A percentile compares a stretch with the other conserved stretches of the same genome.
phyloP scores from a whole-genome alignment of 1,284 basidiomycete genomes.

The Retiboletus flavoniger region DNA sequence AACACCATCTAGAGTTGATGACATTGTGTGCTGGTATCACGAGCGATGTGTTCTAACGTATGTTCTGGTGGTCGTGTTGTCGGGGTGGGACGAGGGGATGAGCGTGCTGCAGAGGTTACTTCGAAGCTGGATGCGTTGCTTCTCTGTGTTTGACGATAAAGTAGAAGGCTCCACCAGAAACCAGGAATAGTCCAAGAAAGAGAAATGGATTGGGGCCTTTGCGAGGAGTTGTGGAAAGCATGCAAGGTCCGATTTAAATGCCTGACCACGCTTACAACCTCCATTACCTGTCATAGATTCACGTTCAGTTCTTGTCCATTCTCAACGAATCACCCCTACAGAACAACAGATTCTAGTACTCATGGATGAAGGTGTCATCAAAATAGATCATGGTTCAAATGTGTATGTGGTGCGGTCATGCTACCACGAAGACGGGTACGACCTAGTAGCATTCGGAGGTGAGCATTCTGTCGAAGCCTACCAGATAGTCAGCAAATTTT shows the following conservation, averaged over 20 bases:
- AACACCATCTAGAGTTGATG: constrained; percentile 7
- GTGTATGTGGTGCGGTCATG: constrained; percentile 63
- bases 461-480: constrained; percentile 70
- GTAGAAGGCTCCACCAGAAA: constrained; percentile 59
- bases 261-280: too few species aligned
- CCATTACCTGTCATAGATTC: neutral
- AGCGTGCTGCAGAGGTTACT: constrained; percentile 60
- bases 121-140: constrained; percentile 56
- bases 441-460: constrained; percentile 69
- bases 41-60: constrained; percentile 11
- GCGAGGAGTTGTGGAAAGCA: constrained; percentile 19
- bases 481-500: constrained; percentile 48
- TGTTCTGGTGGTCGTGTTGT: constrained; percentile 31
- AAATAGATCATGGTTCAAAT: constrained; percentile 54
- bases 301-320: neutral
- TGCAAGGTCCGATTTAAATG: constrained; percentile 4
- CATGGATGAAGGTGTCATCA: constrained; percentile 48
- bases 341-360: neutral
- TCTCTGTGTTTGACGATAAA: constrained; percentile 56
- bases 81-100: constrained; percentile 65
- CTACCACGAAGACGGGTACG: constrained; percentile 58
- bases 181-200: constrained; percentile 53
- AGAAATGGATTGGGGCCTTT: constrained; percentile 60
- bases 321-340: neutral
- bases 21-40: constrained; percentile 18